Evolutionary conservation across 352 stramenopile genomes (phyloP), one percentile per base, ranked within the genome.

Genomic region (Thraustochytrium striatum): DNA sequence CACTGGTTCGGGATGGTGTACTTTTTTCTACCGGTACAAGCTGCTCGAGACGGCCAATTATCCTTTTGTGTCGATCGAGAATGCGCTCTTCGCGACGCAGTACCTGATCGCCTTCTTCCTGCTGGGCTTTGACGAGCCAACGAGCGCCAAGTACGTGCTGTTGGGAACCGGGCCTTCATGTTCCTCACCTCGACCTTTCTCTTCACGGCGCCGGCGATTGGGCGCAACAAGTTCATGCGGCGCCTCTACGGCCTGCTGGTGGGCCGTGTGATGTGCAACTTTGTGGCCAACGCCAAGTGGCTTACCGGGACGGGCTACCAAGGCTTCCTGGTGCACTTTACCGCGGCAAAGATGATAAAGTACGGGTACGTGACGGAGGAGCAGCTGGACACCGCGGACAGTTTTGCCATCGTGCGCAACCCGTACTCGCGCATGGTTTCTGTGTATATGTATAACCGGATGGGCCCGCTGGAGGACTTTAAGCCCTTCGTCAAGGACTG

Each of bases 361-460:
- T 83, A 88, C 57, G 84, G 65, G 47, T 87, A 85, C 55, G 70
- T 88, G 8, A 82, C 72, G 28, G 59, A 82, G 25, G 57, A 87
- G 30, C 38, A 83, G 80, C 73, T 87, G 78, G 83, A 87, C 41
- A 61, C 79, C 21, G 82, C 83, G 3, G 84, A 83, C 47, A 82
- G 61, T 3, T 72, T 88, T 16, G 84, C 85, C 69, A 87, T 88
- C 61, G 85, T 88, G 9, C 58, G 85, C 19, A 87, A 88, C 62
- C 85, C 85, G 25, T 88, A 88, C 58, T 79, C 52, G 36, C 69
- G 85, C 44, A 86, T 88, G 83, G 84, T 88, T 0, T 84, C 70
- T 68, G 82, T 88, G 52, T 88, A 88, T 53, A 85, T 79, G 16
- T 88, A 88, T 61, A 88, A 88, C 69, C 61, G 83, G 13, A 86